Conservation (phyloP, 169 alveolate species). For the Plasmodium inui region DNA sequence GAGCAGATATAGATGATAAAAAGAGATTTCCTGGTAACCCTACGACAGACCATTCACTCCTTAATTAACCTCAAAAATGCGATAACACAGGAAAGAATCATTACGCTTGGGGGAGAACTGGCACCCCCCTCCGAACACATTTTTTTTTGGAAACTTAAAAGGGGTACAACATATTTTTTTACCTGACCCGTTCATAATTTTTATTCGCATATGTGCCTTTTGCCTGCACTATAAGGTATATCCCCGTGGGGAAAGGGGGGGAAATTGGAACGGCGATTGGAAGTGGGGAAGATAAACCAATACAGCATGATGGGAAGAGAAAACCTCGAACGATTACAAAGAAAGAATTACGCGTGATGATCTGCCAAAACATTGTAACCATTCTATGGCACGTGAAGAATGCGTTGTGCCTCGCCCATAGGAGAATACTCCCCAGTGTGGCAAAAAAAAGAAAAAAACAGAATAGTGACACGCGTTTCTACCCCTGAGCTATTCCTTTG, state of each 20-base stretch:
- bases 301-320: neutral
- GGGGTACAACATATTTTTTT: neutral
- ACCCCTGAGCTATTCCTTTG: neutral
- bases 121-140: neutral
- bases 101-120: neutral
- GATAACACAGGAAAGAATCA: neutral
- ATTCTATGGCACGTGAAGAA: neutral
- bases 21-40: neutral
- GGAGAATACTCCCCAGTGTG: neutral
- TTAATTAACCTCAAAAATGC: neutral
- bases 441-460: neutral
- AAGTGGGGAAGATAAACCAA: neutral
- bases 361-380: neutral
- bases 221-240: neutral
- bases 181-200: conserved; percentile 5
- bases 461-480: neutral
- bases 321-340: neutral
- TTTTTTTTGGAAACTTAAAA: neutral
- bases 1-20: neutral
- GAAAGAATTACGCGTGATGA: neutral
- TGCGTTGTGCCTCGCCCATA: neutral
- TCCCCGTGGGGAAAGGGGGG: neutral
- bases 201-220: neutral
- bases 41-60: neutral
- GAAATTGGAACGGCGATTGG: neutral